phyloP scores from a whole-genome alignment of 129 eudicot species.

The Kitagawia praeruptora region DNA sequence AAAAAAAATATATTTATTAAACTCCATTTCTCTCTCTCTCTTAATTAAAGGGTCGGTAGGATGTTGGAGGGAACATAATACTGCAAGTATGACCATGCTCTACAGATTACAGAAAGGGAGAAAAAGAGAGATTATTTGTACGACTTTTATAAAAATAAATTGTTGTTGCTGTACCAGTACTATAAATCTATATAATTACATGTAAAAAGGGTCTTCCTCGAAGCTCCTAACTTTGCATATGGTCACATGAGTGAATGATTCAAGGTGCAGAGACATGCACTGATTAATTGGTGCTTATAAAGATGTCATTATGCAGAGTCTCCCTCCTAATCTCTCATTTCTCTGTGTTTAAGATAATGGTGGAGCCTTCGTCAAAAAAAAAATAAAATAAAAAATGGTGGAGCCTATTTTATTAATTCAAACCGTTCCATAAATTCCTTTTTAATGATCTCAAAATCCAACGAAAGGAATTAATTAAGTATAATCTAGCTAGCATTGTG shows the following conservation, averaged over 20 bases:
- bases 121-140: background rate
- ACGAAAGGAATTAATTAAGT: no score
- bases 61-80: conserved; percentile 35
- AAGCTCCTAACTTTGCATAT: conserved; percentile 21
- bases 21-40: background rate
- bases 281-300: background rate
- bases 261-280: background rate
- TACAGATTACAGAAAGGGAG: background rate
- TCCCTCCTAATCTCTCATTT: background rate
- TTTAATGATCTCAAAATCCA: no score
- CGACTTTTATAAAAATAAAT: background rate
- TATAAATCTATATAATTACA: background rate
- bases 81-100: conserved; percentile 22
- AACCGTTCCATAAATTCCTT: no score
- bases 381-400: no score
- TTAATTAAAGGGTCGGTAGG: conserved; percentile 25
- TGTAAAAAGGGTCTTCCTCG: conserved; percentile 16
- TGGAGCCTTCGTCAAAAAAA: no score
- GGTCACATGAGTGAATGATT: conserved; percentile 32
- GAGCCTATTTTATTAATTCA: no score
- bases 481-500: no score
- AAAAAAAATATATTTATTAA: background rate
- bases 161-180: background rate
- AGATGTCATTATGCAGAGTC: background rate
- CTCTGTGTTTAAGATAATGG: background rate